Percentiles rank a stretch among this genome's conserved stretches.
phyloP scores from a whole-genome alignment of 345 rosid genomes.

The Fremontodendron californicum region DNA sequence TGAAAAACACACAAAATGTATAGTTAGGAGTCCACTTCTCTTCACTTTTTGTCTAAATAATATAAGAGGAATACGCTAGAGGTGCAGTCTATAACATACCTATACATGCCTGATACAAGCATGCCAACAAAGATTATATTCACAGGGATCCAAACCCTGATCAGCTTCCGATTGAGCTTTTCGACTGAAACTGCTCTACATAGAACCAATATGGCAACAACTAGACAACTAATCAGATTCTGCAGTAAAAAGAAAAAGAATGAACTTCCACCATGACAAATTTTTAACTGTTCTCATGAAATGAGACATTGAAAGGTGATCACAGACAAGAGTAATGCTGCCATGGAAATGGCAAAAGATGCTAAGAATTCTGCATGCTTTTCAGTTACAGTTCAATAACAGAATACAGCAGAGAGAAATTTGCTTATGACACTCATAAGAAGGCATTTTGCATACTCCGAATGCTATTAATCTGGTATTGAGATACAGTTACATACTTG shows the following conservation, averaged over 20 bases:
- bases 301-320: background rate
- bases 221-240: conserved; percentile 73
- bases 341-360: background rate
- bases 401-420: background rate
- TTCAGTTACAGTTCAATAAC: background rate
- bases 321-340: background rate
- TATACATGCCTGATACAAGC: conserved; percentile 91
- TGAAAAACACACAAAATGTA: background rate
- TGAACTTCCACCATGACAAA: background rate
- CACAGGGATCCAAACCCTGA: conserved; percentile 86
- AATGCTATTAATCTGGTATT: background rate
- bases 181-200: conserved; percentile 64
- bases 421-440: background rate
- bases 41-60: background rate
- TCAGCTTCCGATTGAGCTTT: conserved; percentile 77
- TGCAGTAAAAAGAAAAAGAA: conserved; percentile 35
- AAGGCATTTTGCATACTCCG: background rate
- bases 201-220: conserved; percentile 50
- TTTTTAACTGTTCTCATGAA: background rate
- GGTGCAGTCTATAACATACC: conserved; percentile 41
- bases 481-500: conserved; percentile 47
- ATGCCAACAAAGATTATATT: conserved; percentile 88
- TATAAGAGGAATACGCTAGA: background rate
- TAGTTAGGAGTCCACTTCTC: background rate
- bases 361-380: background rate